Evolutionary conservation across 129 eudicot genomes (phyloP), one percentile per base, ranked within the genome.

Genomic region (Flaveria bidentis): DNA sequence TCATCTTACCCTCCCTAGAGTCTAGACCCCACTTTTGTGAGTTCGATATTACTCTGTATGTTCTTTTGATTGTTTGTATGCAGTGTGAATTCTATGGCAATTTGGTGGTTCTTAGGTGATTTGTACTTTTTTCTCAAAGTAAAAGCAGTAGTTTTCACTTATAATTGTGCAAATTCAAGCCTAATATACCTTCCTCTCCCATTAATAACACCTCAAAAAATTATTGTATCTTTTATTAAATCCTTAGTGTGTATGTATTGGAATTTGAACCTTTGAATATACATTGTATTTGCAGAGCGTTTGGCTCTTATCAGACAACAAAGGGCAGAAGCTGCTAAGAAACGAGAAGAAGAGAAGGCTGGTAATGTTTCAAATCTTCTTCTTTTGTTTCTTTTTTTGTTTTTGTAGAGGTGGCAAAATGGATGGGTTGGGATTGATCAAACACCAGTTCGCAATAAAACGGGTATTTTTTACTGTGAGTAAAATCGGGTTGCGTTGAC

Each of bases 281-380:
- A 11, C 28, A 0, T 17, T 81, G 67, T 56, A 71, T 58, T 49
- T 84, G 89, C 87, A 92, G 97, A 92, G 71, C 92, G 98, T 5
- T 83, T 92, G 77, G 96, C 96, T 46, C 96, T 92, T 61, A 89
- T 92, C 55, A 86, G 98, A 52, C 91, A 92, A 71, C 98, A 92
- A 82, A 92, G 98, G 88, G 96, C 93, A 58, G 98, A 89, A 45
- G 98, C 98, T 79, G 98, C 96, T 67, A 89, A 86, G 83, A 92
- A 92, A 81, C 91, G 98, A 11, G 96, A 92, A 71, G 98, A 92
- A 77, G 98, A 92, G 87, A 92, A 92, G 79, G 98, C 98, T 81
- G 97, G 97, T 89, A 87, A 66, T 51, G 25, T 26, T 16, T 10
- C 69, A 5, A 50, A 46, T 33, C 16, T 53, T 36, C 56, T 20